Conservation (phyloP, 2,329 filamentous ascomycete species). For the Sarocladium strictum region DNA sequence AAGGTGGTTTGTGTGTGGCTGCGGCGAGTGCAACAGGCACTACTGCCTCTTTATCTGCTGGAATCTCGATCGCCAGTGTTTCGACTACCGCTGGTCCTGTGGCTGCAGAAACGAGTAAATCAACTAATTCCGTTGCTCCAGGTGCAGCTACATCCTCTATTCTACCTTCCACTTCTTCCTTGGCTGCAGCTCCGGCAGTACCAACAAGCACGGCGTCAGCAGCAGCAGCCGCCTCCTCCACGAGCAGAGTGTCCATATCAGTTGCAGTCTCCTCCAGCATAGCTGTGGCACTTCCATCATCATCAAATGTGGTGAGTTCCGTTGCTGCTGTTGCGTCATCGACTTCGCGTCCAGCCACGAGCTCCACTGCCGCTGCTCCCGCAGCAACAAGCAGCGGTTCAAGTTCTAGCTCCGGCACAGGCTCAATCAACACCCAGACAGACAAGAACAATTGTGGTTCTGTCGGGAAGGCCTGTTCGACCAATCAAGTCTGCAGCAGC, state of each 20-base stretch:
- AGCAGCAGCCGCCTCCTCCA: neutral
- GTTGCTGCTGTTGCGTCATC: neutral
- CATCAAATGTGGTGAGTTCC: too few relatives aligned
- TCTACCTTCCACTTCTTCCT: neutral
- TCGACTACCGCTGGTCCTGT: neutral
- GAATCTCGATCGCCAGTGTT: too few relatives aligned
- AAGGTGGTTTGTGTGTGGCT: neutral
- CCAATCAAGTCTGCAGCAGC: neutral
- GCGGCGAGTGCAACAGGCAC: neutral
- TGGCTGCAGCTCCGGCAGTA: neutral
- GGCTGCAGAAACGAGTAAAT: too few relatives aligned
- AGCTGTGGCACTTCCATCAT: too few relatives aligned
- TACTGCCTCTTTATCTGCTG: neutral
- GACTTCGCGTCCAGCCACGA: neutral
- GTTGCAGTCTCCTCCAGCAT: too few relatives aligned
- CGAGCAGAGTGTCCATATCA: too few relatives aligned
- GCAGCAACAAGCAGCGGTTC: neutral
- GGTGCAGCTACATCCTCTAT: neutral
- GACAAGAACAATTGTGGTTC: conserved; percentile 5
- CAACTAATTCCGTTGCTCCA: too few relatives aligned
- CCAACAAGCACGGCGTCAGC: neutral
- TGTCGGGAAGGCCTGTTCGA: neutral
- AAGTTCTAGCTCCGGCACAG: neutral
- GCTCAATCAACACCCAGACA: neutral
- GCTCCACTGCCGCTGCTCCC: neutral